These are phyloP conservation scores for Sphagnum contortum DNA, from an alignment of 225 moss, liverwort and hornwort species.

Conservation along the genomic window DNA sequence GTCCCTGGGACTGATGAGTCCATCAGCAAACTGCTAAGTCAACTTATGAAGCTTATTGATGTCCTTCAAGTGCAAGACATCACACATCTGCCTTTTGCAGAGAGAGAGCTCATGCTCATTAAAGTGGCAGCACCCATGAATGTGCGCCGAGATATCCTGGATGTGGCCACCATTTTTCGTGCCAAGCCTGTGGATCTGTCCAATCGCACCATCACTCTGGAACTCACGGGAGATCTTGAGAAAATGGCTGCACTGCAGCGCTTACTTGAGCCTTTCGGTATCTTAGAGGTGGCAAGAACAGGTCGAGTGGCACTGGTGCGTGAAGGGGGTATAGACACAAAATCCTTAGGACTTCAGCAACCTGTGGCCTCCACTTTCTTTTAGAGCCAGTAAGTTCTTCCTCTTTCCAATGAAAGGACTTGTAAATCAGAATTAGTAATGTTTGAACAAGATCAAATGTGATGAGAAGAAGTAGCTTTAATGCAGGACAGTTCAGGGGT, in stretches of 20 bases:
- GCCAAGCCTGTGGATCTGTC: slow-evolving; percentile 92
- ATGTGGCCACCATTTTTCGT: slow-evolving; percentile 88
- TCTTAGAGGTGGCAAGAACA: slow-evolving; percentile 76
- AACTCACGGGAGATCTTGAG: slow-evolving; percentile 72
- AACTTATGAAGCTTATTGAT: slow-evolving; percentile 77
- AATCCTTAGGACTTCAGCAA: slow-evolving; percentile 37
- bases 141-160: slow-evolving; percentile 70
- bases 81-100: slow-evolving; percentile 67
- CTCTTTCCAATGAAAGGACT: too few species aligned
- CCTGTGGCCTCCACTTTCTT: slow-evolving; percentile 8
- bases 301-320: slow-evolving; percentile 70
- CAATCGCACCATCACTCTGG: slow-evolving; percentile 77
- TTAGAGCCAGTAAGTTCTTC: too few species aligned
- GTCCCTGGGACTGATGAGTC: slow-evolving; percentile 94
- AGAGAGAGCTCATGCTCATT: slow-evolving; percentile 91
- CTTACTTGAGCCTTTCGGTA: slow-evolving; percentile 61
- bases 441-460: too few species aligned
- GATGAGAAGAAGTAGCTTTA: too few species aligned
- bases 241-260: slow-evolving; percentile 76
- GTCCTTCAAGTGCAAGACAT: slow-evolving; percentile 87
- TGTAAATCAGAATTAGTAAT: too few species aligned
- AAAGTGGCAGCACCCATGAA: slow-evolving; percentile 61
- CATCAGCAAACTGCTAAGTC: slow-evolving; percentile 73
- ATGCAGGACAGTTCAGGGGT: too few species aligned
- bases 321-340: slow-evolving; percentile 70